Base-by-base conservation (phyloP, 1,284 basidiomycete genomes). In the Ganoderma multipileum region DNA sequence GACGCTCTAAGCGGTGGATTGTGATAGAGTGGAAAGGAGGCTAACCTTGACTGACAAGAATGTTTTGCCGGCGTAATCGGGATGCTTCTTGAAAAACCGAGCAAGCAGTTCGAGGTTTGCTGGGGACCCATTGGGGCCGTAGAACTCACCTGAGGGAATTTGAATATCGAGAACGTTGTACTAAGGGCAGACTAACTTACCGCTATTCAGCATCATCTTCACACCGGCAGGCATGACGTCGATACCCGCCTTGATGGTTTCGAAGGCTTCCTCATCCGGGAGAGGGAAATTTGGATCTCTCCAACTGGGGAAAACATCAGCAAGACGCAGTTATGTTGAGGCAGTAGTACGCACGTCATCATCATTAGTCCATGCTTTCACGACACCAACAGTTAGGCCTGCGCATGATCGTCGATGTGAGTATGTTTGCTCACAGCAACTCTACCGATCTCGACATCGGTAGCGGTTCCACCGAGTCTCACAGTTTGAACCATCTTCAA, bases 231-330 rank as follows among this genome's bases (percentile, higher is more conserved):
- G 84, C n/a, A 85, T 79, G 0, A 86, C 84, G 33, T 87, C 84
- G 55, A 92, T 81, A 12, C 86, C 86, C 2, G 89, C 86, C 75
- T 87, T 89, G 81, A 92, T 89, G 9, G 87, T 81, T 42, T 83
- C 85, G 69, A 92, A 91, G 18, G 85, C 84, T 26, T 85, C 79
- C 63, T 88, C 85, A 59, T 92, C 88, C 0, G 86, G 77, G 30
- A 83, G 78, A 14, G 81, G 82, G 30, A 72, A 7, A 52, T 62
- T 65, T 16, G 67, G 69, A 30, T 66, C 67, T 14, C 81, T 39
- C 57, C 57, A 59, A 4, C 33, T 59, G 82, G 2, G n/a, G 47
- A 9, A 1, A 8, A n/a, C 14, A 33, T 54, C 5, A 65, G 36
- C 60, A n/a, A 14, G 14, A 33, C 26, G 26, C 7, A 28, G 6